Evolutionary conservation across 179 eudicot genomes (phyloP), one percentile per base, ranked within the genome.

Genomic region (Patellifolia procumbens): DNA sequence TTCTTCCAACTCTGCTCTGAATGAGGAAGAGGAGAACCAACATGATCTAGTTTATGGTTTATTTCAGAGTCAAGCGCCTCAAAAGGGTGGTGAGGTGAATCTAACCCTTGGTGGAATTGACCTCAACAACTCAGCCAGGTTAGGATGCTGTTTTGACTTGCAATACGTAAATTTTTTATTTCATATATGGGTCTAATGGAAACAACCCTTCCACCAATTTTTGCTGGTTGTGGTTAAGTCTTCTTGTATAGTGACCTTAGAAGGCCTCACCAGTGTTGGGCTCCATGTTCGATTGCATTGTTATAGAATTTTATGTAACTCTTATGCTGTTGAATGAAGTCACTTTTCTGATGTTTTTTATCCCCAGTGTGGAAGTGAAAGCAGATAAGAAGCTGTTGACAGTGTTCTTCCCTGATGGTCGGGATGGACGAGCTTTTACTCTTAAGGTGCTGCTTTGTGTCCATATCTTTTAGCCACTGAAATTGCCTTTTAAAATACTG

Each of bases 41-140:
- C 19, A 48, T 46, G 73, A 20, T 56, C 39, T 76, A n/a, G 17
- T 37, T 53, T 15, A 56, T 75, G 56, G 37, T 65, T 78, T 49
- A 42, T 43, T 82, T 85, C 91, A 95, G 99, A 93, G 78, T 88
- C 88, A 82, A 72, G 80, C 81, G 70, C 84, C 90, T 74, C 93
- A 79, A 73, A 93, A 83, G 79, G 93, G 88, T 48, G 86, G 88
- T 68, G 96, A 95, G 85, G 90, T 87, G 81, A 95, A 95, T 86
- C 81, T 93, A 84, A 93, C 97, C 56, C 92, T 95, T 83, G 99
- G 99, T 69, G 99, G 97, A 76, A 91, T 95, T 74, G 99, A 95
- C 78, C 96, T 93, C 74, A 95, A 95, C 90, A 91, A 89, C 88
- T 93, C 99, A 85, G 97, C 97, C 83, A 95, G 99, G 99, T 95